Conservation (phyloP, 1,284 basidiomycete species). For the Irpex rosettiformis region DNA sequence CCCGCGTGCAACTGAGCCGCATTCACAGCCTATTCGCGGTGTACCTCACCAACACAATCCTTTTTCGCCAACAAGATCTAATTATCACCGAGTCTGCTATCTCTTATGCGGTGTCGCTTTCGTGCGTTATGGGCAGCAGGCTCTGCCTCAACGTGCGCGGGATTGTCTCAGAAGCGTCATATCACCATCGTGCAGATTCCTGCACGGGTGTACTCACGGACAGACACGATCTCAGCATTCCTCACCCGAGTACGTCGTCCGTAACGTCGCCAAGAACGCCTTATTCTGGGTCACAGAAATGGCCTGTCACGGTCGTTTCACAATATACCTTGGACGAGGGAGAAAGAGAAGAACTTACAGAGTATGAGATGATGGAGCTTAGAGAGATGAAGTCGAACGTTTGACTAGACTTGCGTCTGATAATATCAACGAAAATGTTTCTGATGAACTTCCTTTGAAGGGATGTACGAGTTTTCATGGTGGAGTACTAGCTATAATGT, state of each 20-base stretch:
- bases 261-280: background rate
- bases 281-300: background rate
- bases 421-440: background rate
- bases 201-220: background rate
- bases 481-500: too few relatives aligned
- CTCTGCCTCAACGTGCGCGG: conserved; percentile 52
- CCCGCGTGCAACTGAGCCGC: background rate
- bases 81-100: conserved; percentile 48
- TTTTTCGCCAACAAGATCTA: conserved; percentile 48
- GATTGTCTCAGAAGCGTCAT: conserved; percentile 25
- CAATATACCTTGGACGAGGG: conserved; percentile 7
- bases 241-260: background rate
- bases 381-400: conserved; percentile 31
- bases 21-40: conserved; percentile 47
- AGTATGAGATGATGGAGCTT: conserved; percentile 39
- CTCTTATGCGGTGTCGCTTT: conserved; percentile 53
- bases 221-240: background rate
- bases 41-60: conserved; percentile 48
- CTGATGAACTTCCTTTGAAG: too few relatives aligned
- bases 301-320: conserved; percentile 10
- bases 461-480: too few relatives aligned
- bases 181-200: background rate
- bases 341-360: conserved; percentile 25
- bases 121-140: conserved; percentile 52
- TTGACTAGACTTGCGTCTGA: too few relatives aligned